Evolutionary conservation across 345 rosid species (phyloP), one percentile per base, ranked within the genome.

Genomic region (Physaria fendleri): DNA sequence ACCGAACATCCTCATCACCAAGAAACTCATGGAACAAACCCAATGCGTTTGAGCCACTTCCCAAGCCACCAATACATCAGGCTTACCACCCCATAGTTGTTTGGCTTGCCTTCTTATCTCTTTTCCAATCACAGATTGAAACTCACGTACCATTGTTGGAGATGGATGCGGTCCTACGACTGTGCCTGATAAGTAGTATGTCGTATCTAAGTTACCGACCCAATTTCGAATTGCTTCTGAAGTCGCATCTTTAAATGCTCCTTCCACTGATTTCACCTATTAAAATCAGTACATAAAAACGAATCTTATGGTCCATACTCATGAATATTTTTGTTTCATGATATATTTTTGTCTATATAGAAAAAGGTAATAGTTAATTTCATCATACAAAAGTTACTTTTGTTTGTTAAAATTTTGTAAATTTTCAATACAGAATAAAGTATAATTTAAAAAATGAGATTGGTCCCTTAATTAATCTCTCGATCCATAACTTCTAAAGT

Each of bases 121-220:
- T 33, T 74, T 85, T 2, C 98, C 98, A 5, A 91, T 91, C 28
- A 91, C 82, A 0, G 94, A 76, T 46, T 88, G 98, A 59, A 88
- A 91, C 64, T 88, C 90, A 1, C 91, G 66, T 0, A 91, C 98
- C 80, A 88, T 83, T 60, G 41, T 66, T 0, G 98, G 96, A 64
- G 82, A 79, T 2, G 95, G 98, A 52, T 91, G 98, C 0, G 98
- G 96, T 12, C 96, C 98, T 2, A 81, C 98, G 0, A 58, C 95
- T 0, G 95, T 77, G 0, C 96, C 98, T 0, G 69, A 12, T 22
- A 88, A 55, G 69, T 71, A 59, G 64, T 85, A 84, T 65, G 70
- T 73, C 14, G 41, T 72, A 44, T 76, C 80, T 12, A 91, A 38
- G 13, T 76, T 55, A 24, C 65, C 78, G 0, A 62, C 82, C 96